Percentiles rank a stretch among this genome's conserved stretches.
Conservation (phyloP, 805 yeast species). For the Blastobotrys mokoenaii region DNA sequence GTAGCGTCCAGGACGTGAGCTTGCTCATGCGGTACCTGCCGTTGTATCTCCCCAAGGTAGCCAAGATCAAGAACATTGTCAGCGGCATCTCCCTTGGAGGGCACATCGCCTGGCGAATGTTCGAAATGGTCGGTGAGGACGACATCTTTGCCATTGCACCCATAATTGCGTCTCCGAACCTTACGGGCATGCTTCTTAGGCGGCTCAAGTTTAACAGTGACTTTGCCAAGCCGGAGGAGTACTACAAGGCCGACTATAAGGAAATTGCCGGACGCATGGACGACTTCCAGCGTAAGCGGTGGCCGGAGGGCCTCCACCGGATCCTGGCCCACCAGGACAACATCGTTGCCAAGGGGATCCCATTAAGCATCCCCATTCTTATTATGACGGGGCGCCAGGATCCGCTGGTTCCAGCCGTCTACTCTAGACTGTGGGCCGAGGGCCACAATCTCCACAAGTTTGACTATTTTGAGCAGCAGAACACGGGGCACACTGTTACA, state of each 20-base stretch:
- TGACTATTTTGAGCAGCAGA: constrained; percentile 21
- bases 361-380: constrained; percentile 17
- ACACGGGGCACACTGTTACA: constrained; percentile 26
- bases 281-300: neutral
- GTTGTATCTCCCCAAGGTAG: constrained; percentile 21
- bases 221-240: neutral
- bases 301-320: constrained; percentile 16
- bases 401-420: constrained; percentile 28
- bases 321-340: constrained; percentile 10
- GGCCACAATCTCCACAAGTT: constrained; percentile 14
- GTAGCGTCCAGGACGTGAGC: constrained; percentile 38
- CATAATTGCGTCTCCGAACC: constrained; percentile 39
- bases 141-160: neutral
- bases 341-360: constrained; percentile 8
- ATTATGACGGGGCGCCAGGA: constrained; percentile 31
- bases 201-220: constrained; percentile 6
- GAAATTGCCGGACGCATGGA: neutral
- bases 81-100: constrained; percentile 52
- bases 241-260: constrained; percentile 1
- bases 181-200: constrained; percentile 37
- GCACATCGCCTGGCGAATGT: constrained; percentile 42
- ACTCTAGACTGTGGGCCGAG: constrained; percentile 26
- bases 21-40: constrained; percentile 40
- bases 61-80: constrained; percentile 29
- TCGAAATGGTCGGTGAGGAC: constrained; percentile 20